A percentile compares a stretch with the other conserved stretches of the same genome.
phyloP scores from a whole-genome alignment of 768 basidiomycete genomes.

The Psilocybe cubensis region DNA sequence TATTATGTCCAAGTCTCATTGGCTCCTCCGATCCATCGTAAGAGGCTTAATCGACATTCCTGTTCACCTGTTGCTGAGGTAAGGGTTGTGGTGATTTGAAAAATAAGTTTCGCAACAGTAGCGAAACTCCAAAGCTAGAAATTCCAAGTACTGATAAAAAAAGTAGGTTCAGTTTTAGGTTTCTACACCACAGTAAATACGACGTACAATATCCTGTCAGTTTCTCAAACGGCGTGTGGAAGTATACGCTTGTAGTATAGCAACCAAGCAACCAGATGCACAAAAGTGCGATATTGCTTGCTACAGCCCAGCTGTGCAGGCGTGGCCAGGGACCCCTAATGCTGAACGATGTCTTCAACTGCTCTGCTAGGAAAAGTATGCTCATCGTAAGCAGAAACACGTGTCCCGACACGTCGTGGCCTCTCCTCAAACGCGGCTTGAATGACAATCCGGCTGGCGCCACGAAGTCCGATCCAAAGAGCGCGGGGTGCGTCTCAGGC shows the following conservation, averaged over 20 bases:
- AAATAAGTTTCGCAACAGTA: conserved; percentile 9
- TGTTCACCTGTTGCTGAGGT: not conserved
- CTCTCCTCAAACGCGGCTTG: conserved; percentile 68
- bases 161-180: not conserved
- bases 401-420: conserved; percentile 95
- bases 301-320: conserved; percentile 52
- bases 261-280: conserved; percentile 73
- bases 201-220: conserved; percentile 80
- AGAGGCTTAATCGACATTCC: not conserved
- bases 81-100: not conserved
- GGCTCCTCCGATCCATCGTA: too few relatives aligned
- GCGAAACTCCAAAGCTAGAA: conserved; percentile 29
- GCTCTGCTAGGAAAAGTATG: conserved; percentile 76
- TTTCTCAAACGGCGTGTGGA: conserved; percentile 90
- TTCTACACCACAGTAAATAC: not conserved
- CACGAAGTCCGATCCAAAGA: conserved; percentile 46
- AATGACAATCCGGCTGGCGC: conserved; percentile 41
- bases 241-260: conserved; percentile 86
- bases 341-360: conserved; percentile 62
- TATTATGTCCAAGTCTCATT: too few relatives aligned
- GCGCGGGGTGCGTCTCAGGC: conserved; percentile 59
- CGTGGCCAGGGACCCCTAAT: conserved; percentile 37
- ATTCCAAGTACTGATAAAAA: conserved; percentile 29
- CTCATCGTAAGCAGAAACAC: conserved; percentile 87
- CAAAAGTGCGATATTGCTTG: conserved; percentile 50